phyloP scores from a whole-genome alignment of 768 basidiomycete genomes.

The Calvatia gigantea region DNA sequence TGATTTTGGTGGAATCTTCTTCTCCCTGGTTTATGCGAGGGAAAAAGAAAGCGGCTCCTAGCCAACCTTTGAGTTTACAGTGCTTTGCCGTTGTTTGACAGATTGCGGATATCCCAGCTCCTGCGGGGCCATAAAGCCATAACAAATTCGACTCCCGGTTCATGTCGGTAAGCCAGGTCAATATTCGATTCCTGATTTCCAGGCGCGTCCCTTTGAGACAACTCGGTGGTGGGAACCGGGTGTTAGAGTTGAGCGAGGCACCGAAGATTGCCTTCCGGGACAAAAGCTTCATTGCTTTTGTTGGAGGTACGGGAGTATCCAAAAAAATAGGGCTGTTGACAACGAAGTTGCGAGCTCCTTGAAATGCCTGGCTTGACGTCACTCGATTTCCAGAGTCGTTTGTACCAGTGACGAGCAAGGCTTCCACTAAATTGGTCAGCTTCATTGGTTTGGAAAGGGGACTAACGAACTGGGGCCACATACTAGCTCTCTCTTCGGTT shows the following conservation, averaged over 20 bases:
- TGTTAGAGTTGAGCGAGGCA: background rate
- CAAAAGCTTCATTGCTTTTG: background rate
- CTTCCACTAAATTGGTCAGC: no score
- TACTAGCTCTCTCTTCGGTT: no score
- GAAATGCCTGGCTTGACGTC: no score
- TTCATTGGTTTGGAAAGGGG: no score
- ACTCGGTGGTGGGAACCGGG: background rate
- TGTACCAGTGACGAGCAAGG: no score
- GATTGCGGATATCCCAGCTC: constrained; percentile 7
- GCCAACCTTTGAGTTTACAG: background rate
- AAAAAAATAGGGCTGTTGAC: no score
- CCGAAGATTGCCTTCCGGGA: background rate
- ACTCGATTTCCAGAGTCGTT: no score
- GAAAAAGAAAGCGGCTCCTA: constrained; percentile 4
- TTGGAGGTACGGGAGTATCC: no score
- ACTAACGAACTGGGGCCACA: no score
- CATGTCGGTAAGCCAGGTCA: background rate
- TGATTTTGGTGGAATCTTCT: background rate
- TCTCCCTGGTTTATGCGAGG: background rate
- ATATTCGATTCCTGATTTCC: background rate
- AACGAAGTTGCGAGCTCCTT: no score
- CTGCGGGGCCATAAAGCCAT: constrained; percentile 9
- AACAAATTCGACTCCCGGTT: background rate
- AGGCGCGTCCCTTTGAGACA: background rate
- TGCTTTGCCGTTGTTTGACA: background rate